Evolutionary conservation across 495 filamentous ascomycete genomes (phyloP), one percentile per base, ranked within the genome.

Genomic region (Penicillium roqueforti): DNA sequence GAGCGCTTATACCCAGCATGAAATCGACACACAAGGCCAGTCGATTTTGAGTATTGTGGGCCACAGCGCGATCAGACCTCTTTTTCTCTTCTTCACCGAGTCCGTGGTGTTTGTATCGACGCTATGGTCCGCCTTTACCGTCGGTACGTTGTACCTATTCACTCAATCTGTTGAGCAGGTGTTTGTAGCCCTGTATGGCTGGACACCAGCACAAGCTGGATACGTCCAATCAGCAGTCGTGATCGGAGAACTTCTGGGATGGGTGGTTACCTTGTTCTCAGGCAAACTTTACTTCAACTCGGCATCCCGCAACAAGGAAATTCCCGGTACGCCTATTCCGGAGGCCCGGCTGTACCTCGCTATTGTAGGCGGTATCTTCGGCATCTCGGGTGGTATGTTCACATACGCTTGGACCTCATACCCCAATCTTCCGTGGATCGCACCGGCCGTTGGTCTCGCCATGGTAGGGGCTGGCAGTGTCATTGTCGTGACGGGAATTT

Each of bases 131-230:
- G 76, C 79, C 11, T 78, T 83, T 47, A 73, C 64, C 32, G 68
- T 76, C 25, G 80, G 80, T 14, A 78, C 72, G 1, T 56, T 82
- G 9, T 84, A 76, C 55, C 61, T 83, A 14, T 74, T 72, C 58
- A 77, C 73, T 2, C 74, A 77, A 45, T 72, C 67, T 8, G 68
- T 76, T 13, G 69, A 71, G 50, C 72, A 75, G 45, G 73, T 77
- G 4, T 76, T 65, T 34, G 32, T 48, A 3, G 66, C 52, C 0
- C 54, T 72, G 3, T 74, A 73, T 46, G 66, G 54, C 50, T 74
- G 69, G 67, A 45, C 45, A 8, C 57, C 63, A 6, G 34, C 60
- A 3, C 61, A 74, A 31, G 58, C 69, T 2, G 72, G 72, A 18
- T 72, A 71, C 41, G 61, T 75, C 26, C 70, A 73, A 49, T 53